Evolutionary conservation across 163 green algal genomes (phyloP).

Genomic region (Trebouxia gelatinosa): DNA sequence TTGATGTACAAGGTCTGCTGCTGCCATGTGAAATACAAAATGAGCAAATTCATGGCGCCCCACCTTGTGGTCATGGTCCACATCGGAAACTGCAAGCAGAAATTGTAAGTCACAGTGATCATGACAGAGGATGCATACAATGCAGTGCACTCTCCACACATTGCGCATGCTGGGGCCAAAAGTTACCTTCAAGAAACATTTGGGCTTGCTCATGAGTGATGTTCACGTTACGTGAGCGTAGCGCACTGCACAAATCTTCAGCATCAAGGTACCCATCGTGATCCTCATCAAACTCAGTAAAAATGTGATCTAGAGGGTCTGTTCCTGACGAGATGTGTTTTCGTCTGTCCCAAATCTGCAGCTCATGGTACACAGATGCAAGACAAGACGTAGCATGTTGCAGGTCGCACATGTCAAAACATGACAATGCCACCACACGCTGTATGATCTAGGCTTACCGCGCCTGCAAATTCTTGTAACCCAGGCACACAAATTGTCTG

Average conservation of each 20-base stretch:
- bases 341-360: slow-evolving; percentile 40
- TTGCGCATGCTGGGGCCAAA: too few relatives aligned
- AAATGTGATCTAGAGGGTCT: slow-evolving; percentile 47
- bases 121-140: too few relatives aligned
- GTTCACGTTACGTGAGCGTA: slow-evolving; percentile 40
- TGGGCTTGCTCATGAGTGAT: slow-evolving; percentile 47
- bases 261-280: slow-evolving; percentile 36
- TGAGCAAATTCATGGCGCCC: slow-evolving; percentile 41
- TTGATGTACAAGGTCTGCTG: slow-evolving; percentile 41
- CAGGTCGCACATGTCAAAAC: background rate
- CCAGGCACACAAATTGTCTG: slow-evolving; percentile 34
- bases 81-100: slow-evolving; percentile 12
- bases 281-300: slow-evolving; percentile 48
- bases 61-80: slow-evolving; percentile 36
- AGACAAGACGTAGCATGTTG: too few relatives aligned
- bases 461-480: slow-evolving; percentile 55
- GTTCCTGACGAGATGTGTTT: slow-evolving; percentile 40
- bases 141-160: too few relatives aligned
- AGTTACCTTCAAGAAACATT: slow-evolving; percentile 43
- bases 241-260: slow-evolving; percentile 38
- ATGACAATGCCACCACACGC: background rate
- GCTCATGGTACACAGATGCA: too few relatives aligned
- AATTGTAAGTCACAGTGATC: background rate
- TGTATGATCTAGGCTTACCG: slow-evolving; percentile 31
- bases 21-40: slow-evolving; percentile 55